Evolutionary conservation across 768 basidiomycete genomes (phyloP), one percentile per base, ranked within the genome.

Genomic region (Trametes gibbosa): DNA sequence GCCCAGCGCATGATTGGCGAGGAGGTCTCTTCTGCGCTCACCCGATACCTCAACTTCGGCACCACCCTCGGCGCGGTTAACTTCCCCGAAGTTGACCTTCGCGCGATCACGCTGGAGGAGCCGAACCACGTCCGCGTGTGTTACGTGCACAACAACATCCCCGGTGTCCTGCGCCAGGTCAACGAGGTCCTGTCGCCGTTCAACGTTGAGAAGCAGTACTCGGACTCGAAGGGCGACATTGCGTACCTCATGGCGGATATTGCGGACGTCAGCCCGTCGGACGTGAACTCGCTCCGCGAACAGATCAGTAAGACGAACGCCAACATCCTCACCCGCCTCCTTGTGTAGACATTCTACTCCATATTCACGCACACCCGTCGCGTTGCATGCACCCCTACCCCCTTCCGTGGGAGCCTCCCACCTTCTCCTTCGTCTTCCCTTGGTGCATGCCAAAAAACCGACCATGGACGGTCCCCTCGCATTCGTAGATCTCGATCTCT

Each of bases 151-250:
- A 86, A 80, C 74, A 99, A 99, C 77, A 84, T 90, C 73, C 94
- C 94, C 50, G 95, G 94, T 79, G 97, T 98, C 48, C 87, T 99
- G 69, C 87, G 85, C 68, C 84, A 87, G 69, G 91, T 99, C 80
- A 99, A 99, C 81, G 90, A 95, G 65, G 89, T 90, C 29, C 77
- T 99, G 41, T 90, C 90, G 49, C 88, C 92, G 39, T 94, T 95
- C 82, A 98, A 99, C 74, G 95, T 99, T 71, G 95, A 96, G 76
- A 98, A 98, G 79, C 97, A 98, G 76, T 98, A 89, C 75, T 95
- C 96, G n/a, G 97, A 99, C 70, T 94, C 92, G 46, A 93, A 93
- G 76, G 90, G 90, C 61, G 92, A 93, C 52, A 75, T 93, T 50
- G 94, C 95, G 24, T 98, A 98, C 74, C 82, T 99, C 63, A 89